phyloP scores from a whole-genome alignment of 2,329 filamentous ascomycete species.

The Colletotrichum limetticola region DNA sequence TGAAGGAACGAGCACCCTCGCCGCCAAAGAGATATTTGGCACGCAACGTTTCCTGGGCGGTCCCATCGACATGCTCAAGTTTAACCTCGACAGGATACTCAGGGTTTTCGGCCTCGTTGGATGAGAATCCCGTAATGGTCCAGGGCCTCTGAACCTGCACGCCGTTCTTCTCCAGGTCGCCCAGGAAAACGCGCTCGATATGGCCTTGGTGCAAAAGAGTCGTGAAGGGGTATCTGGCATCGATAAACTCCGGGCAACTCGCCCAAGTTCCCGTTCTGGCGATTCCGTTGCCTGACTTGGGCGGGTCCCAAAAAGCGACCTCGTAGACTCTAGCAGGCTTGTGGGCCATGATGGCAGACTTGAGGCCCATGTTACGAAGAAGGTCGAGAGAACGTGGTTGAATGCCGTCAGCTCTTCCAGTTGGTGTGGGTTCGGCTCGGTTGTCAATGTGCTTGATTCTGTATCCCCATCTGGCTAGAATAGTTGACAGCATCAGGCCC shows the following conservation, averaged over 20 bases:
- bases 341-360: conserved; percentile 87
- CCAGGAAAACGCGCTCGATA: conserved; percentile 77
- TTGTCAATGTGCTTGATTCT: conserved; percentile 96
- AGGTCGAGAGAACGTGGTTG: conserved; percentile 90
- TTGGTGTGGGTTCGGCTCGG: conserved; percentile 83
- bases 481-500: conserved; percentile 87
- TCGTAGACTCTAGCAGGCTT: conserved; percentile 88
- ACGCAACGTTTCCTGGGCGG: conserved; percentile 71
- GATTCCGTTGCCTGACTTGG: conserved; percentile 65
- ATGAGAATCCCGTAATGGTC: conserved; percentile 70
- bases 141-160: conserved; percentile 72
- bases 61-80: conserved; percentile 81
- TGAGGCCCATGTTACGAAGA: conserved; percentile 88
- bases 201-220: conserved; percentile 77
- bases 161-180: conserved; percentile 71
- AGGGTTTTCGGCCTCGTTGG: conserved; percentile 64
- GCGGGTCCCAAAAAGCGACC: conserved; percentile 78
- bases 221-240: conserved; percentile 77
- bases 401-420: conserved; percentile 90
- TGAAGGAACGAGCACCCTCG: conserved; percentile 75
- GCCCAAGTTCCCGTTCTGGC: conserved; percentile 80
- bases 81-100: conserved; percentile 85
- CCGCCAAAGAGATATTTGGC: conserved; percentile 79
- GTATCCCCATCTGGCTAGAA: conserved; percentile 92
- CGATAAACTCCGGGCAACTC: conserved; percentile 86